Conservation (phyloP, 768 basidiomycete species). For the Austroboletus festivus region DNA sequence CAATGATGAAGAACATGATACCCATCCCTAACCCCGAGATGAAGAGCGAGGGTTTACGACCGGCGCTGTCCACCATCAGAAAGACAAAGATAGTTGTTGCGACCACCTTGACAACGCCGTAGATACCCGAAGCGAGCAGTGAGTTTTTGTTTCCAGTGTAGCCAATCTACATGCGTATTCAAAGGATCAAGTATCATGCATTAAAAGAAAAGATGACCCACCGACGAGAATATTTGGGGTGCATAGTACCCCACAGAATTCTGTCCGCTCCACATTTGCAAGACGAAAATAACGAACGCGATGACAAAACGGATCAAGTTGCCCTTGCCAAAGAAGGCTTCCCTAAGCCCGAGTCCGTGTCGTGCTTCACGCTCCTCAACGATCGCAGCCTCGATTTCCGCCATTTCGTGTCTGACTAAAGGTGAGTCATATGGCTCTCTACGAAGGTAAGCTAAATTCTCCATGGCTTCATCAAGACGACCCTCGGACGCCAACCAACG, state of each 20-base stretch:
- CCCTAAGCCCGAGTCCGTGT: constrained; percentile 58
- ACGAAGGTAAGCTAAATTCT: constrained; percentile 65
- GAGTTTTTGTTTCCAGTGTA: constrained; percentile 56
- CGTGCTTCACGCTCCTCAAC: constrained; percentile 67
- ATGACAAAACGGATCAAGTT: constrained; percentile 84
- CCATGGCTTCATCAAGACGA: constrained; percentile 48
- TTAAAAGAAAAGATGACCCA: constrained; percentile 32
- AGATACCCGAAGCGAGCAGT: constrained; percentile 71
- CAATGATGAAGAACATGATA: constrained; percentile 75
- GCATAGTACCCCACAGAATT: constrained; percentile 80
- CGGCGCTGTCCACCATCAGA: constrained; percentile 63
- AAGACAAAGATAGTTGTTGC: constrained; percentile 66
- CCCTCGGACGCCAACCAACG: constrained; percentile 72
- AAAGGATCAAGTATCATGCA: no score
- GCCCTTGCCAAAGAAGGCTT: constrained; percentile 79
- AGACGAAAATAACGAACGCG: constrained; percentile 72
- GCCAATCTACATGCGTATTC: no score
- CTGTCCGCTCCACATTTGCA: constrained; percentile 85
- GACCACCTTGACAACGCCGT: constrained; percentile 64
- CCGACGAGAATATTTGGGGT: constrained; percentile 68
- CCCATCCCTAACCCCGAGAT: constrained; percentile 81
- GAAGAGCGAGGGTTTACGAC: constrained; percentile 67
- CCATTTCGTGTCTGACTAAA: constrained; percentile 56
- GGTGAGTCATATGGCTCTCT: constrained; percentile 39
- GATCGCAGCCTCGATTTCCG: constrained; percentile 81